Evolutionary conservation across 306 rosid genomes (phyloP).

Genomic region (Morella rubra): DNA sequence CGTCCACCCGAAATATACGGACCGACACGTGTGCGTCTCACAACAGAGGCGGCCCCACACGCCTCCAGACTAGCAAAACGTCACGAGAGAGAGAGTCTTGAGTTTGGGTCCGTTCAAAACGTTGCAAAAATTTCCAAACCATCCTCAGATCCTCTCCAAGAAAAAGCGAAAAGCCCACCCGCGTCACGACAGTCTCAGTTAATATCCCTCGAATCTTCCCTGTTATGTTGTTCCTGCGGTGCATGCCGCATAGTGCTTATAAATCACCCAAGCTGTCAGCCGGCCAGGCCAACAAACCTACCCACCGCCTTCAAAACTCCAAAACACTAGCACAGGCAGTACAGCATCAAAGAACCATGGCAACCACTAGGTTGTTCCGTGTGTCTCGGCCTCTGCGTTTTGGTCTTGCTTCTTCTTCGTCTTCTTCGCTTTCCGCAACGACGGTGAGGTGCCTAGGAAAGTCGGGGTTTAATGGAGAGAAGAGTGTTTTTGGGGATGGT

Average conservation of each 20-base stretch:
- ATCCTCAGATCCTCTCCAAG: slow-evolving; percentile 17
- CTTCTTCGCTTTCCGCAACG: slow-evolving; percentile 18
- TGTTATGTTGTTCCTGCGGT: not conserved
- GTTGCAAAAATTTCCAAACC: slow-evolving; percentile 16
- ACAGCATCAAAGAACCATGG: slow-evolving; percentile 21
- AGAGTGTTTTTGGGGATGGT: not conserved
- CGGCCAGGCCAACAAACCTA: not conserved
- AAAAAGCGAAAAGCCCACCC: slow-evolving; percentile 2
- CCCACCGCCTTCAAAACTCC: not conserved
- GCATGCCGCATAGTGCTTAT: not conserved
- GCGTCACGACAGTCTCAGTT: slow-evolving; percentile 26
- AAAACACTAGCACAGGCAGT: too few relatives aligned
- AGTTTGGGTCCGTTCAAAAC: not conserved
- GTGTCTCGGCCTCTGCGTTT: slow-evolving; percentile 22
- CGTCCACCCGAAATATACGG: not conserved
- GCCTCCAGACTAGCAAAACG: not conserved
- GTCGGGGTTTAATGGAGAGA: slow-evolving; percentile 12
- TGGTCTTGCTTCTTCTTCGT: slow-evolving; percentile 20
- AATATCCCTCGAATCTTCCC: slow-evolving; percentile 41
- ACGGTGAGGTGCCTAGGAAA: slow-evolving; percentile 11
- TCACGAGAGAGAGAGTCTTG: not conserved
- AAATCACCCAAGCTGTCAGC: slow-evolving; percentile 3
- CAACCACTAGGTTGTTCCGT: slow-evolving; percentile 35
- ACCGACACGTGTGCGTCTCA: not conserved
- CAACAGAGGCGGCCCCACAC: not conserved